Evolutionary conservation across 73 alveolate species (phyloP).

Genomic region (Paramecium tetraurelia): DNA sequence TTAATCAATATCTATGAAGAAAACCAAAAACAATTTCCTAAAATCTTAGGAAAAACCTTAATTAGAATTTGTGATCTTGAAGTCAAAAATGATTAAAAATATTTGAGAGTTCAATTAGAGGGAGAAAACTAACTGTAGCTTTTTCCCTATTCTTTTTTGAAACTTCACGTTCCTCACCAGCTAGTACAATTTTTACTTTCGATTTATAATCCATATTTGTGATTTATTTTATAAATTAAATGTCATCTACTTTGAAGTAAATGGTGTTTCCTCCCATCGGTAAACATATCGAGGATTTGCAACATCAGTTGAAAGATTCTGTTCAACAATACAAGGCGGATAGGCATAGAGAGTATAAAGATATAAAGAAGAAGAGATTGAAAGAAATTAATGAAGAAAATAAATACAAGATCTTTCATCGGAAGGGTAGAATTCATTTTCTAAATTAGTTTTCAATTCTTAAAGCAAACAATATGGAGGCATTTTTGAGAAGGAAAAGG

Average conservation of each 20-base stretch:
- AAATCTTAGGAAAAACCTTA: not conserved
- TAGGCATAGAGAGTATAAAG: not conserved
- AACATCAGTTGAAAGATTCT: not conserved
- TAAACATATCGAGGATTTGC: not conserved
- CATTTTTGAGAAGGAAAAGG: not conserved
- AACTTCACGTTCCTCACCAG: not conserved
- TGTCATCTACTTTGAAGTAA: not conserved
- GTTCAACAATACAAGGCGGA: not conserved
- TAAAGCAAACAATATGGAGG: constrained; percentile 1
- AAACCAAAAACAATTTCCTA: not conserved
- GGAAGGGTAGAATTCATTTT: not conserved
- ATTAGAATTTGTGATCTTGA: not conserved
- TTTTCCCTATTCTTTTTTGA: not conserved
- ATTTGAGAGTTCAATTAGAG: not conserved
- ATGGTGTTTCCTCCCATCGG: not conserved
- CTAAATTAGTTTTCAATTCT: not conserved
- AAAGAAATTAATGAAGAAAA: not conserved
- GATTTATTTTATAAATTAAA: not conserved
- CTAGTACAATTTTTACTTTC: not conserved
- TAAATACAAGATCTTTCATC: not conserved
- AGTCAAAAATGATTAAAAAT: not conserved
- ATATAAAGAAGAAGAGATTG: not conserved
- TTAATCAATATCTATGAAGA: not conserved
- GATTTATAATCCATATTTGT: not conserved
- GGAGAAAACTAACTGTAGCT: not conserved